Percentiles rank a stretch among this genome's conserved stretches.
These are phyloP conservation scores for Russula olivacea DNA, from an alignment of 768 basidiomycete species.

Conservation along the genomic window DNA sequence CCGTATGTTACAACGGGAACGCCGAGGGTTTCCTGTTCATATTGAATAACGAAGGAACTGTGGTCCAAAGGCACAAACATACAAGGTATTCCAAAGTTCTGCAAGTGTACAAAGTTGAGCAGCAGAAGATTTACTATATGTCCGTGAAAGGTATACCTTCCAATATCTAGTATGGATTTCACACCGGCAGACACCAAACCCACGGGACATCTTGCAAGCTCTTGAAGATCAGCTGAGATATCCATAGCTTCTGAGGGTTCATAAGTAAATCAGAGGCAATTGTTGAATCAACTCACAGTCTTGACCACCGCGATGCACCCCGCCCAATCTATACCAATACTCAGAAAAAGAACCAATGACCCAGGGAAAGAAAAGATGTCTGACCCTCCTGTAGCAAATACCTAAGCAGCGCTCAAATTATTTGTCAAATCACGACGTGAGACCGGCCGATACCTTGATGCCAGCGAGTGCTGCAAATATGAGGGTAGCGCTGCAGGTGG, in stretches of 20 bases:
- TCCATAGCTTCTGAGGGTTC: slow-evolving; percentile 65
- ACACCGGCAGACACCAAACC: slow-evolving; percentile 90
- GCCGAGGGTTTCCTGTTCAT: slow-evolving; percentile 84
- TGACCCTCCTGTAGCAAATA: slow-evolving; percentile 91
- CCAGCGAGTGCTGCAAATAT: slow-evolving; percentile 75
- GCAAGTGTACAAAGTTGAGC: slow-evolving; percentile 1
- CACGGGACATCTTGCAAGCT: slow-evolving; percentile 84
- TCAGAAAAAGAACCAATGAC: background rate
- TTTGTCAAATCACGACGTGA: slow-evolving; percentile 18
- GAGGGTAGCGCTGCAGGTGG: slow-evolving; percentile 67
- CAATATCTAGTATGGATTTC: slow-evolving; percentile 93
- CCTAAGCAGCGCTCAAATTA: slow-evolving; percentile 36
- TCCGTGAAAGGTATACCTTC: slow-evolving; percentile 41
- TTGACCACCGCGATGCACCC: slow-evolving; percentile 77
- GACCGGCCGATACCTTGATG: slow-evolving; percentile 55
- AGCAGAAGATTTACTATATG: background rate
- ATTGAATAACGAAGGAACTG: background rate
- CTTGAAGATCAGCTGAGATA: slow-evolving; percentile 88
- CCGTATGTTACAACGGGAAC: slow-evolving; percentile 85
- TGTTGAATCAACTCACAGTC: slow-evolving; percentile 39
- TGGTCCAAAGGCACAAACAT: slow-evolving; percentile 24
- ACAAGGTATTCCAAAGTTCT: slow-evolving; percentile 81
- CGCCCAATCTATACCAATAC: slow-evolving; percentile 53
- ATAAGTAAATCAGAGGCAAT: background rate
- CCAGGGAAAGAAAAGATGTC: slow-evolving; percentile 24